These are phyloP conservation scores for Avena eriantha DNA, from an alignment of 176 grass and related monocot species.

Conservation along the genomic window DNA sequence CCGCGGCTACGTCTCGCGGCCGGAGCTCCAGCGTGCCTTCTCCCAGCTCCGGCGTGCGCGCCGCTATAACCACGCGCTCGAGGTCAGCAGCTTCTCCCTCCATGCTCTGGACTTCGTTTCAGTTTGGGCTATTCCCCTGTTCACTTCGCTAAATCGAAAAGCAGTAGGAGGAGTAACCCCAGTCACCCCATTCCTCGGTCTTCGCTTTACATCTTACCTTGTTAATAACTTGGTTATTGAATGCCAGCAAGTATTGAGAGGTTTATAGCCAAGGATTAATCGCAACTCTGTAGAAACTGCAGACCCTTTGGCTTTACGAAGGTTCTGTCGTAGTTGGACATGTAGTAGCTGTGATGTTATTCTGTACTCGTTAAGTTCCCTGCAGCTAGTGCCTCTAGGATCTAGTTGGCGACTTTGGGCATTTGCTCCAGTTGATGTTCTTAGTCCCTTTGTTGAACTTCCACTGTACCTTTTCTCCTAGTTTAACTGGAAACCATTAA, in stretches of 20 bases:
- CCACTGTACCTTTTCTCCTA: too few relatives aligned
- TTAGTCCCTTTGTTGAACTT: neutral
- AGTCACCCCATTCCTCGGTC: neutral
- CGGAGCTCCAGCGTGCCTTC: slow-evolving; percentile 50
- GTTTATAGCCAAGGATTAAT: neutral
- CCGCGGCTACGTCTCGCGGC: slow-evolving; percentile 40
- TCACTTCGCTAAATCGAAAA: neutral
- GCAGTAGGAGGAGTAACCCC: neutral
- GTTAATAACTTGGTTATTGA: neutral
- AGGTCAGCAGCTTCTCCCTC: slow-evolving; percentile 34
- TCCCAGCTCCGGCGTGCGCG: slow-evolving; percentile 45
- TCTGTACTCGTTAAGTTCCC: neutral
- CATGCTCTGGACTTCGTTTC: neutral
- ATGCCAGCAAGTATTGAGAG: neutral
- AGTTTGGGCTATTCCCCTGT: neutral
- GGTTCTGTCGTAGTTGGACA: neutral
- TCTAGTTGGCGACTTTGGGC: neutral
- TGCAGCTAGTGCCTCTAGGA: neutral
- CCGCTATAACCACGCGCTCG: slow-evolving; percentile 70
- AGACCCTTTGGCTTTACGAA: neutral
- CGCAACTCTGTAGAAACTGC: neutral
- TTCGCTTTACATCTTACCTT: neutral
- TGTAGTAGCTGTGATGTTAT: neutral
- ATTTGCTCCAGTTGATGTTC: neutral
- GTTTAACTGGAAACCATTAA: too few relatives aligned